phyloP scores from a whole-genome alignment of 495 filamentous ascomycete species.

The Symbiotaphrina buchneri region DNA sequence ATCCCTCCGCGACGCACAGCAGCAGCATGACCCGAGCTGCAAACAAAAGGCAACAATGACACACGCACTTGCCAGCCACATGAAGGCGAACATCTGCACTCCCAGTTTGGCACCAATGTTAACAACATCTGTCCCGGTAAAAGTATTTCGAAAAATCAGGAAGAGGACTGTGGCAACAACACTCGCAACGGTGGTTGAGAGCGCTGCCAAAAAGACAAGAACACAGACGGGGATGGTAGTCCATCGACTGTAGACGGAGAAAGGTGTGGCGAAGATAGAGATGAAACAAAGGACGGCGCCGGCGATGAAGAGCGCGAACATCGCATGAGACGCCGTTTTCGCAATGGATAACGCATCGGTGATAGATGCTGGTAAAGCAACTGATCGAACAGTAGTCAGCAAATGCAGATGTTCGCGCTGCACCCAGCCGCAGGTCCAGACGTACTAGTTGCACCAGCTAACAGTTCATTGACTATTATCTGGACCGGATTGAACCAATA shows the following conservation, averaged over 20 bases:
- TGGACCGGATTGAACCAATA: constrained; percentile 86
- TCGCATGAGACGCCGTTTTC: constrained; percentile 57
- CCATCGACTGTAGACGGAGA: constrained; percentile 30
- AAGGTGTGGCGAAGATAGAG: constrained; percentile 37
- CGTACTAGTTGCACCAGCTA: constrained; percentile 58
- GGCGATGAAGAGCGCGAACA: constrained; percentile 75
- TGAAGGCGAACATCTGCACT: constrained; percentile 58
- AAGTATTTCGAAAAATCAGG: constrained; percentile 49
- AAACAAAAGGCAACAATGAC: constrained; percentile 44
- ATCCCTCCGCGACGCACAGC: constrained; percentile 37
- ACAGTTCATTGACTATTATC: constrained; percentile 52
- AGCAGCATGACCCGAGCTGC: constrained; percentile 53
- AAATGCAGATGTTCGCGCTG: background rate
- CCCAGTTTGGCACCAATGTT: constrained; percentile 59
- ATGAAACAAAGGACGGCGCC: constrained; percentile 42
- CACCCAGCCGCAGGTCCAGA: constrained; percentile 2
- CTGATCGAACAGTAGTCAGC: constrained; percentile 16
- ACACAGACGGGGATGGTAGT: constrained; percentile 29
- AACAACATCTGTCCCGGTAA: constrained; percentile 35
- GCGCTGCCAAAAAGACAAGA: constrained; percentile 35
- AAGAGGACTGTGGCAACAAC: constrained; percentile 66
- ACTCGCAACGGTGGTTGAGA: constrained; percentile 44
- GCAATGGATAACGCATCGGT: constrained; percentile 50
- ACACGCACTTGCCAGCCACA: constrained; percentile 62
- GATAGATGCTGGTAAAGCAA: constrained; percentile 55